These are phyloP conservation scores for Corylus avellana DNA, from an alignment of 306 rosid genomes.

Conservation along the genomic window DNA sequence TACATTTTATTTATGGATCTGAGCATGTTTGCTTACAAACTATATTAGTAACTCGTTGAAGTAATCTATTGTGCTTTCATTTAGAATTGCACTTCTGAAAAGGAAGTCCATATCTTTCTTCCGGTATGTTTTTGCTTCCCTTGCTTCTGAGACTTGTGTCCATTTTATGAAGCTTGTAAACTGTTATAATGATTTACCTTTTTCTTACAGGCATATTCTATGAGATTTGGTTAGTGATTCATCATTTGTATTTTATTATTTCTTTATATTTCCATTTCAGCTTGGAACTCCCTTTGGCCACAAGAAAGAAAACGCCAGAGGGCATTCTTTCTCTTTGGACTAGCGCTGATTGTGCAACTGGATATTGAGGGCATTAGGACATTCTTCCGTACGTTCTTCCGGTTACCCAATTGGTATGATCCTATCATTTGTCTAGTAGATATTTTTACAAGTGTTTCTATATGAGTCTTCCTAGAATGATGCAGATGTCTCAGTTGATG, in stretches of 20 bases:
- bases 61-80: not conserved
- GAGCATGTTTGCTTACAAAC: not conserved
- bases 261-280: constrained; percentile 37
- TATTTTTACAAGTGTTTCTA: constrained; percentile 14
- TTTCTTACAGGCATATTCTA: not conserved
- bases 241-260: constrained; percentile 12
- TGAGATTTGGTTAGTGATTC: not conserved
- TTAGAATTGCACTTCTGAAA: not conserved
- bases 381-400: constrained; percentile 91
- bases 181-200: not conserved
- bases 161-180: not conserved
- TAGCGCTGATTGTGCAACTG: constrained; percentile 79
- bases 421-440: constrained; percentile 19
- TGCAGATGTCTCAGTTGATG: not conserved
- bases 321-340: constrained; percentile 93
- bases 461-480: constrained; percentile 8
- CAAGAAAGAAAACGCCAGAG: constrained; percentile 96
- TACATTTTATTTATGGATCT: not conserved
- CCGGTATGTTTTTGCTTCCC: not conserved
- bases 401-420: constrained; percentile 79
- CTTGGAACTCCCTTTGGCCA: constrained; percentile 97
- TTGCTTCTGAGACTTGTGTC: not conserved
- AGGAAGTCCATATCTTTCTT: not conserved
- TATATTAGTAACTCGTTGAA: not conserved
- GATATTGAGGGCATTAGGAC: constrained; percentile 89